phyloP scores from a whole-genome alignment of 2,329 filamentous ascomycete genomes.

The Verticillium albo-atrum region DNA sequence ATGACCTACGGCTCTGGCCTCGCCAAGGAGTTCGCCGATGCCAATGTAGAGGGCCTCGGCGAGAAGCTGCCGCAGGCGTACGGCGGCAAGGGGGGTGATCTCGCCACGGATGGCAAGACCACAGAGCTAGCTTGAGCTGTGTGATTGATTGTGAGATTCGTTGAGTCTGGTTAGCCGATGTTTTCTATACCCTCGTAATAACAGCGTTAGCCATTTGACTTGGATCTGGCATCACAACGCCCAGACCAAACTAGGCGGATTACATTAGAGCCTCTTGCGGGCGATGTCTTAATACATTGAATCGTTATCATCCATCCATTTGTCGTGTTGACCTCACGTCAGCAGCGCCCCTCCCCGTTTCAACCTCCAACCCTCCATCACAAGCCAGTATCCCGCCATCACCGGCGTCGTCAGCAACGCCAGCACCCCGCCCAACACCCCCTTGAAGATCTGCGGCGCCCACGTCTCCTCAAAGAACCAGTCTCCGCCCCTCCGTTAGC shows the following conservation, averaged over 20 bases:
- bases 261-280: neutral
- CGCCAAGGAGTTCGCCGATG: constrained; percentile 48
- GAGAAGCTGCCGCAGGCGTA: constrained; percentile 2
- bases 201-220: neutral
- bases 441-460: constrained; percentile 46
- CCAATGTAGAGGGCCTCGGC: neutral
- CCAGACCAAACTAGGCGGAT: neutral
- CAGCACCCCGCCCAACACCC: constrained; percentile 40
- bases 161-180: neutral
- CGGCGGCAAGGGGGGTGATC: constrained; percentile 1
- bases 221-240: neutral
- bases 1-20: constrained; percentile 70
- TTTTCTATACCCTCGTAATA: neutral
- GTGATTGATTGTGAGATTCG: neutral
- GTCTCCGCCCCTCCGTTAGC: constrained; percentile 31
- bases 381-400: constrained; percentile 46
- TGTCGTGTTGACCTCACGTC: neutral
- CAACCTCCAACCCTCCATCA: constrained; percentile 41
- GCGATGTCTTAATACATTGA: neutral
- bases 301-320: neutral
- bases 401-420: constrained; percentile 41
- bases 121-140: neutral
- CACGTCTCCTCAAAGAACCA: constrained; percentile 37
- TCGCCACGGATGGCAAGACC: neutral
- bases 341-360: neutral